Percentiles rank a stretch among this genome's conserved stretches.
Evolutionary conservation across 1,139 yeast species (phyloP).

Genomic region (Magnusiomyces paraingens): DNA sequence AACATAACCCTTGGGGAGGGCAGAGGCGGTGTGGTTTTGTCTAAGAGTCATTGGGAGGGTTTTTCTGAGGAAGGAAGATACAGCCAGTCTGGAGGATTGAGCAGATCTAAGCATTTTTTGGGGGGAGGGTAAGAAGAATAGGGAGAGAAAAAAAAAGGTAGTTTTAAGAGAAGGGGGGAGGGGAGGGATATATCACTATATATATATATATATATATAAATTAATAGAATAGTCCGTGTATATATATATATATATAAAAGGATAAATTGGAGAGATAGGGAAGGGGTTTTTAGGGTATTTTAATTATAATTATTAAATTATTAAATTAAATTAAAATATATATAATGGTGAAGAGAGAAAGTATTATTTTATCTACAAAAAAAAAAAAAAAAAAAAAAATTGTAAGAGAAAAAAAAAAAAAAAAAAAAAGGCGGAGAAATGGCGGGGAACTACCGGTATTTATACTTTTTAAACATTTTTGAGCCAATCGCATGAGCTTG

Average conservation of each 20-base stretch:
- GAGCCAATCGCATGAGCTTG: neutral
- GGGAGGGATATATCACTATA: neutral
- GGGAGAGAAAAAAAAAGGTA: neutral
- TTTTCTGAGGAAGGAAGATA: slow-evolving; percentile 8
- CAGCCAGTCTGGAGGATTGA: slow-evolving; percentile 9
- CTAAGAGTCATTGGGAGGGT: slow-evolving; percentile 16
- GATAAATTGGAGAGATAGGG: neutral
- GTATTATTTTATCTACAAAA: too few relatives aligned
- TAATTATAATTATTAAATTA: too few relatives aligned
- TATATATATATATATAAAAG: neutral
- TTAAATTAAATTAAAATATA: too few relatives aligned
- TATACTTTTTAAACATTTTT: neutral
- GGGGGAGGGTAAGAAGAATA: neutral
- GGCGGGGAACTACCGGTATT: neutral
- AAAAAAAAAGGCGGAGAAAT: neutral
- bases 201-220: neutral
- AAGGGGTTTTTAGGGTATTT: neutral
- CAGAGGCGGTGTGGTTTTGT: slow-evolving; percentile 30
- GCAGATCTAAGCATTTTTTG: slow-evolving; percentile 12
- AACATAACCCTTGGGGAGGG: slow-evolving; percentile 27
- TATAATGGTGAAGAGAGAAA: too few relatives aligned
- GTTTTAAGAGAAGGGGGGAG: neutral
- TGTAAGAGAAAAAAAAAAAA: neutral
- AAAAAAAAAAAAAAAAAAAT: neutral
- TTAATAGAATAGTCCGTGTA: slow-evolving; percentile 1